Conservation (phyloP, 495 filamentous ascomycete species). For the Saxophila tyrrhenica region DNA sequence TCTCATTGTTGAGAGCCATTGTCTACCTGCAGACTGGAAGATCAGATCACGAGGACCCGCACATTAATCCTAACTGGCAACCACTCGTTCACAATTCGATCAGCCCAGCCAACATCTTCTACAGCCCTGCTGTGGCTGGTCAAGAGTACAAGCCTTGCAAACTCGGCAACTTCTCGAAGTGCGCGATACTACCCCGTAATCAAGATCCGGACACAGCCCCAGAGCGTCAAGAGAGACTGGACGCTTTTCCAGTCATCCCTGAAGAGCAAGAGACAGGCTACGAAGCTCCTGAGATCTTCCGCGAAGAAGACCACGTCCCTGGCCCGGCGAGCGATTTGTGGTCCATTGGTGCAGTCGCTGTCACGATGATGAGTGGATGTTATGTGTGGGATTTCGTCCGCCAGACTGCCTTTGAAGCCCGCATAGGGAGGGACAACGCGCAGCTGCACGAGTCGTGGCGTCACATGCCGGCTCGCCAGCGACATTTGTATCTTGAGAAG, state of each 20-base stretch:
- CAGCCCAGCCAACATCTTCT: conserved; percentile 3
- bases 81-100: conserved; percentile 4
- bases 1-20: background rate
- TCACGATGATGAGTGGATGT: conserved; percentile 4
- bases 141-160: background rate
- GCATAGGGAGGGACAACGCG: background rate
- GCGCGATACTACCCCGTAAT: background rate
- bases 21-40: background rate
- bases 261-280: background rate
- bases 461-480: background rate
- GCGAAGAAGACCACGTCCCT: background rate
- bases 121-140: background rate
- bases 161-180: conserved; percentile 2
- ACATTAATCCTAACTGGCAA: background rate
- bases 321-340: conserved; percentile 1
- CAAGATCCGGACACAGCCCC: background rate
- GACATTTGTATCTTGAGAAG: background rate
- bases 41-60: background rate
- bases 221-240: background rate
- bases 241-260: background rate
- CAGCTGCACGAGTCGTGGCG: background rate
- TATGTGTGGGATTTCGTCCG: conserved; percentile 1
- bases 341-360: conserved; percentile 5
- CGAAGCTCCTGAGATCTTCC: conserved; percentile 1
- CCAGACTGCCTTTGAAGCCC: background rate